Evolutionary conservation across 352 stramenopile species (phyloP).

Genomic region (Phytophthora foliorum): DNA sequence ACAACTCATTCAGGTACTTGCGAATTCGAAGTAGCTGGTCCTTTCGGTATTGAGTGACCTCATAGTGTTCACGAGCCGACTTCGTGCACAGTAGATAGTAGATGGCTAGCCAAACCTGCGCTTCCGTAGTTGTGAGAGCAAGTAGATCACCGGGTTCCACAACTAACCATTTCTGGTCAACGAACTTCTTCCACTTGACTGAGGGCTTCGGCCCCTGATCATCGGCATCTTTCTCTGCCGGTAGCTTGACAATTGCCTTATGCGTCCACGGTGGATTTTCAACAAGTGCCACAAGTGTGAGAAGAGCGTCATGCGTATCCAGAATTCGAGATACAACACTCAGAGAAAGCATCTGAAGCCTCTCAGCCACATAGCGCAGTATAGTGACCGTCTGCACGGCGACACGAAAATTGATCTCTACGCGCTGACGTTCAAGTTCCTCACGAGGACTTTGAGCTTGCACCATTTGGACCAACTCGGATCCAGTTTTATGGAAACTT

Average conservation of each 20-base stretch:
- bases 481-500: constrained; percentile 76
- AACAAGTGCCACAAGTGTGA: constrained; percentile 93
- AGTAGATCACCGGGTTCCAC: constrained; percentile 92
- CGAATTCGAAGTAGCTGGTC: constrained; percentile 93
- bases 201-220: constrained; percentile 33
- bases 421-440: constrained; percentile 77
- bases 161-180: constrained; percentile 92
- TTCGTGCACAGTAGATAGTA: constrained; percentile 96
- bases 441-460: constrained; percentile 56
- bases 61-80: constrained; percentile 94
- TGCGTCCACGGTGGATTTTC: constrained; percentile 98
- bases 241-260: constrained; percentile 46
- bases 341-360: constrained; percentile 88
- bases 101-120: constrained; percentile 95
- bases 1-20: constrained; percentile 96
- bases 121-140: constrained; percentile 94
- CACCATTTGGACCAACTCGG: constrained; percentile 77
- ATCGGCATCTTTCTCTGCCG: constrained; percentile 5
- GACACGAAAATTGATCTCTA: constrained; percentile 91
- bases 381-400: constrained; percentile 90
- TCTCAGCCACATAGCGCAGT: constrained; percentile 92
- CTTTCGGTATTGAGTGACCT: constrained; percentile 96
- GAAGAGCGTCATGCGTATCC: constrained; percentile 97
- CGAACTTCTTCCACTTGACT: constrained; percentile 93
- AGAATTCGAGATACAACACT: constrained; percentile 92